Evolutionary conservation across 2,329 filamentous ascomycete species (phyloP).

Genomic region (Calonectria pteridis): DNA sequence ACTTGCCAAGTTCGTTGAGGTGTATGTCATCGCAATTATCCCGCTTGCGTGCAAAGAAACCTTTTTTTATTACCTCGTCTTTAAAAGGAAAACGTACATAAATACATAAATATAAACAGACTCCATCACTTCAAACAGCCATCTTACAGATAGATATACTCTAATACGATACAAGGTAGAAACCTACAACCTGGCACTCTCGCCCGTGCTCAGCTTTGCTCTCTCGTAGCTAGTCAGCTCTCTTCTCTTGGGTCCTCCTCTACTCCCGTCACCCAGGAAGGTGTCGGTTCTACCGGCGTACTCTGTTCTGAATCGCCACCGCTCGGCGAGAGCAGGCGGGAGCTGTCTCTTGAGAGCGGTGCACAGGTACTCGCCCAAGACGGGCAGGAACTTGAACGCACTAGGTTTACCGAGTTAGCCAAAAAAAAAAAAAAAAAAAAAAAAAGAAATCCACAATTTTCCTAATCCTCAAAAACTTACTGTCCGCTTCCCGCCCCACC

Average conservation of each 20-base stretch:
- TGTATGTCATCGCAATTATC: background rate
- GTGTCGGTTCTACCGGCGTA: background rate
- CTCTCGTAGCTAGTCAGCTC: background rate
- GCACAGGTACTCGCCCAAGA: background rate
- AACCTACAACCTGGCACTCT: background rate
- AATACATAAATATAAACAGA: background rate
- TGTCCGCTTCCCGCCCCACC: constrained; percentile 37
- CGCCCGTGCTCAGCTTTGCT: background rate
- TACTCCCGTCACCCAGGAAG: background rate
- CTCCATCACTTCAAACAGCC: background rate
- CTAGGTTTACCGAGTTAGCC: background rate
- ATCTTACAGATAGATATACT: background rate
- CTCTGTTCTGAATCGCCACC: background rate
- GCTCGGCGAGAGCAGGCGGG: background rate
- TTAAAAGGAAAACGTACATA: background rate
- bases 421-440: background rate
- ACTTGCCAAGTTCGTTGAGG: background rate
- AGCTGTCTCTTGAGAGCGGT: background rate
- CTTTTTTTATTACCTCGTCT: background rate
- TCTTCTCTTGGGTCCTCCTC: background rate
- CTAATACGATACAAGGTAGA: background rate
- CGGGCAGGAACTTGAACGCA: background rate
- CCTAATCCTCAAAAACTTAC: too few species aligned
- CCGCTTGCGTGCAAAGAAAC: background rate
- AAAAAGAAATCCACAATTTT: too few species aligned